Evolutionary conservation across 129 eudicot species (phyloP), one percentile per base, ranked within the genome.

Genomic region (Escallonia herrerae): DNA sequence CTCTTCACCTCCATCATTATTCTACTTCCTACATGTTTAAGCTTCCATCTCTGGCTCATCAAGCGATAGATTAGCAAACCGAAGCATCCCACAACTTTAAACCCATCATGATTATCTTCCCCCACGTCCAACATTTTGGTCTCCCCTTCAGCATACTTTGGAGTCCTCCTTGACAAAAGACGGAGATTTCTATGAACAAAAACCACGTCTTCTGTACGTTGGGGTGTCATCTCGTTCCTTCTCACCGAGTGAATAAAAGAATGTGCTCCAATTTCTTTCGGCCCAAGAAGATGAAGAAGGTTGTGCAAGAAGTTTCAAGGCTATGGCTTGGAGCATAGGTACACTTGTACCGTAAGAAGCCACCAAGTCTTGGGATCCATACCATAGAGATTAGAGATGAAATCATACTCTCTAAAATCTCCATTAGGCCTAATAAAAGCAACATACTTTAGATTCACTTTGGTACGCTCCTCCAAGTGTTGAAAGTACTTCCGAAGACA

Each of bases 211-310:
- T 60, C 13, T 5, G 54, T 51, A 11, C 51, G 40, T 52, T n/a
- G n/a, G 3, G 74, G 55, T 47, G 68, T 39, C 7, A 67, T 43
- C 15, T 48, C 39, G 40, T 74, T 66, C 55, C 40, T 74, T 22
- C 8, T 66, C 13, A 37, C 7, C 33, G 74, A 67, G 5, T 74
- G 79, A 9, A 74, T 62, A 37, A 74, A 76, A 4, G 70, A 52
- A 69, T 15, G 67, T 63, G n/a, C 76, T 76, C 75, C 71, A 69
- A 69, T 76, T 76, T 6, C 62, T 15, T 39, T 76, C 76, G 14
- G 39, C 5, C 64, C 76, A 76, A 7, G 80, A 76, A n/a, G 80
- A 69, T n/a, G 76, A 69, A 45, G 67, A 46, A 49, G 62, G 67
- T 6, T 76, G 80, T 2, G 56, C 71, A 60, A 76, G 76, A 14